Conservation (phyloP, 352 stramenopile genomes). For the Pythium myriotylum region DNA sequence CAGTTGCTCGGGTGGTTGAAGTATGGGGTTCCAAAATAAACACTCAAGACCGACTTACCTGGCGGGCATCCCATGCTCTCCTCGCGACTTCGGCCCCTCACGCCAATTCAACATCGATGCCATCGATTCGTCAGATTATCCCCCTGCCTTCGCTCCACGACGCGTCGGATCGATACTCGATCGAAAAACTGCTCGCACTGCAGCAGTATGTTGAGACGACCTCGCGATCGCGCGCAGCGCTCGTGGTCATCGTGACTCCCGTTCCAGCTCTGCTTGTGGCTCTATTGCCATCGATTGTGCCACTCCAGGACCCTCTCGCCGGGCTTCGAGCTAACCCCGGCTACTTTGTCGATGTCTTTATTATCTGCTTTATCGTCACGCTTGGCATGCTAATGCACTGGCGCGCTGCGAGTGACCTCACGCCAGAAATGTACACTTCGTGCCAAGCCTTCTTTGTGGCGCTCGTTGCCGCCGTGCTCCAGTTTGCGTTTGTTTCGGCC, state of each 20-base stretch:
- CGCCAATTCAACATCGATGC: too few species aligned
- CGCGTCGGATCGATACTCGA: constrained; percentile 11
- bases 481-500: neutral
- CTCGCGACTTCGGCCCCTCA: too few species aligned
- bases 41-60: too few species aligned
- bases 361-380: neutral
- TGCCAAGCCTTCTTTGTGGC: constrained; percentile 12
- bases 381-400: neutral
- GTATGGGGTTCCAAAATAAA: too few species aligned
- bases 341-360: too few species aligned
- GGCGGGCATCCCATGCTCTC: too few species aligned
- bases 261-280: constrained; percentile 13
- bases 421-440: constrained; percentile 3
- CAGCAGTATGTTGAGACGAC: constrained; percentile 8
- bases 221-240: neutral
- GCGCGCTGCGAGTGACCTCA: neutral
- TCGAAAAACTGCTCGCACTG: constrained; percentile 23
- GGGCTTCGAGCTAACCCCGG: neutral
- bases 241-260: constrained; percentile 15
- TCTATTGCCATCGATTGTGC: constrained; percentile 14
- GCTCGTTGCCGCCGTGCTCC: neutral
- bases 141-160: too few species aligned
- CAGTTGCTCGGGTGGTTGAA: too few species aligned
- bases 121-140: too few species aligned
- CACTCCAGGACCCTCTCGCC: constrained; percentile 1